Percentiles rank a stretch among this genome's conserved stretches.
These are phyloP conservation scores for Xylariaceae sp. DNA, from an alignment of 2,329 filamentous ascomycete species.

Conservation along the genomic window DNA sequence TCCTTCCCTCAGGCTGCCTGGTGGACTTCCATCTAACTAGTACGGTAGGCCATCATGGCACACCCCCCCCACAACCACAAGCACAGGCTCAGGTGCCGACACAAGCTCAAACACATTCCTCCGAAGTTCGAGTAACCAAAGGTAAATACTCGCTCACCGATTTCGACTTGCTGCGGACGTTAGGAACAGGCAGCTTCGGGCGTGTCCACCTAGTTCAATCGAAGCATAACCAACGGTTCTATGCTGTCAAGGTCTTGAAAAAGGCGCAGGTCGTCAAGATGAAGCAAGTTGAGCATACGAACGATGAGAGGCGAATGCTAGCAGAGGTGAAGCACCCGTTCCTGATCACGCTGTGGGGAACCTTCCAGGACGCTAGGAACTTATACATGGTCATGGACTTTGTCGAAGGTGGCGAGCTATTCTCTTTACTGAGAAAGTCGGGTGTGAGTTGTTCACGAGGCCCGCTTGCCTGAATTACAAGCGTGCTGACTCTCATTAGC, in stretches of 20 bases:
- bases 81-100: constrained; percentile 29
- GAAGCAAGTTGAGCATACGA: constrained; percentile 99
- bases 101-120: constrained; percentile 36
- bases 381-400: constrained; percentile 99
- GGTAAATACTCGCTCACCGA: constrained; percentile 95
- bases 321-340: constrained; percentile 98
- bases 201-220: constrained; percentile 96
- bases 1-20: constrained; percentile 5
- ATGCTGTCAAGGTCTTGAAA: constrained; percentile 97
- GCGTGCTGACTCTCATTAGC: constrained; percentile 58
- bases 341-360: constrained; percentile 96
- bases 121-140: constrained; percentile 75
- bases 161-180: constrained; percentile 86
- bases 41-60: constrained; percentile 44
- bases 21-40: constrained; percentile 33
- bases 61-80: constrained; percentile 43
- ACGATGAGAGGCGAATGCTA: constrained; percentile 95
- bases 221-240: constrained; percentile 97
- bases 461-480: neutral
- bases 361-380: constrained; percentile 93
- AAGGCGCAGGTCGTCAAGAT: constrained; percentile 99
- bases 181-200: constrained; percentile 96
- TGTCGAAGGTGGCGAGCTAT: constrained; percentile 96
- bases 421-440: constrained; percentile 93
- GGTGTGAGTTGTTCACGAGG: constrained; percentile 61